Percentiles rank a stretch among this genome's conserved stretches.
phyloP scores from a whole-genome alignment of 306 rosid genomes.

The Acacia acuminata region DNA sequence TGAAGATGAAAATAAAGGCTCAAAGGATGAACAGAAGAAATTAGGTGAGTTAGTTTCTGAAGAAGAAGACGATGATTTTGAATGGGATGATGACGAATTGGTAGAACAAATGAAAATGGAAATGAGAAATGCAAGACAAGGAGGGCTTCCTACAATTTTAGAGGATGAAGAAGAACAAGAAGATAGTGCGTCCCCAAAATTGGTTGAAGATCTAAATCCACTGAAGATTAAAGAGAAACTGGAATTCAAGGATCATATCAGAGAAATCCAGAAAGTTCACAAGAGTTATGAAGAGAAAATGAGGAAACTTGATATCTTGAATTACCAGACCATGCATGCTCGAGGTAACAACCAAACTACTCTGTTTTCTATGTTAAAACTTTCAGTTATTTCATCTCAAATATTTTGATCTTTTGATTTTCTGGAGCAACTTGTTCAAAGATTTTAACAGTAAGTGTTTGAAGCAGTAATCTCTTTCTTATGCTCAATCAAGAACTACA shows the following conservation, averaged over 20 bases:
- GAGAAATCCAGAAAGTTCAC: constrained; percentile 62
- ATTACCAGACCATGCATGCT: constrained; percentile 74
- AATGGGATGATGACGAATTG: constrained; percentile 58
- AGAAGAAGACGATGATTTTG: constrained; percentile 29
- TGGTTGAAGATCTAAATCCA: constrained; percentile 49
- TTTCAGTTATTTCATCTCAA: neutral
- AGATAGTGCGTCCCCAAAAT: constrained; percentile 38
- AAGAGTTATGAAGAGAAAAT: constrained; percentile 57
- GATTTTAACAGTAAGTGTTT: neutral
- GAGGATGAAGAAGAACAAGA: constrained; percentile 61
- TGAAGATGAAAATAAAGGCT: neutral
- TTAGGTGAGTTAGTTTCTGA: constrained; percentile 22
- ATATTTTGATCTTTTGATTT: neutral
- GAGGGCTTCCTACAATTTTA: constrained; percentile 71
- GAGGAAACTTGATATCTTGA: constrained; percentile 72
- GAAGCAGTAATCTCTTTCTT: neutral
- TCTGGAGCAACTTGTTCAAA: neutral
- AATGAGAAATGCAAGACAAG: constrained; percentile 55
- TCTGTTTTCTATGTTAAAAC: neutral
- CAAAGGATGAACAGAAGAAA: constrained; percentile 14
- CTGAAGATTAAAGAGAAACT: constrained; percentile 52
- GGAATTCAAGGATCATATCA: constrained; percentile 54
- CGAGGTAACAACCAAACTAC: constrained; percentile 51
- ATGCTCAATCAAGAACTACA: neutral
- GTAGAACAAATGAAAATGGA: constrained; percentile 65